Evolutionary conservation across 1,284 basidiomycete species (phyloP).

Genomic region (Vanrija sp.): DNA sequence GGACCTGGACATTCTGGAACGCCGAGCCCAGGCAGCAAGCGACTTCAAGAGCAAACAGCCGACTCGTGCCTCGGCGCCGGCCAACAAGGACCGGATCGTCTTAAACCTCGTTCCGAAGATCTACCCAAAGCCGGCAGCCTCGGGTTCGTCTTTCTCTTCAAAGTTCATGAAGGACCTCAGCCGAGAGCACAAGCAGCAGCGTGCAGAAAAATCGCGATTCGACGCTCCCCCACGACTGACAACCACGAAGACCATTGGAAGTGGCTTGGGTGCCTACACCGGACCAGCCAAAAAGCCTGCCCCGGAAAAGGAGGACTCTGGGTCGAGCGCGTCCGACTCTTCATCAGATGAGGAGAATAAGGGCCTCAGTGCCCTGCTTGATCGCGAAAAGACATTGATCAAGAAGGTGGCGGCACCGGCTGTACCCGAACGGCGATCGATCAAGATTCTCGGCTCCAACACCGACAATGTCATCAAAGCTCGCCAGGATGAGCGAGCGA

Average conservation of each 20-base stretch:
- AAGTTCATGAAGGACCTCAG: constrained; percentile 41
- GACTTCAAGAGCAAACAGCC: constrained; percentile 1
- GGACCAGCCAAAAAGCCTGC: constrained; percentile 13
- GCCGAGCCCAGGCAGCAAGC: constrained; percentile 25
- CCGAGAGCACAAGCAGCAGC: constrained; percentile 25
- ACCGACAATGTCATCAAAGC: constrained; percentile 27
- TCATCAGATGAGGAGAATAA: constrained; percentile 55
- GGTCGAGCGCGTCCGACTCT: constrained; percentile 40
- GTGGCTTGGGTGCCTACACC: constrained; percentile 40
- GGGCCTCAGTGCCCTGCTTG: constrained; percentile 61
- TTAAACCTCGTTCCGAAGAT: constrained; percentile 35
- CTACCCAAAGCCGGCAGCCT: constrained; percentile 18
- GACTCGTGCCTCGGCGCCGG: not conserved
- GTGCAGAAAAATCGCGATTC: constrained; percentile 8
- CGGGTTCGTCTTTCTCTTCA: constrained; percentile 24
- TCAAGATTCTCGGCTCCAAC: constrained; percentile 61
- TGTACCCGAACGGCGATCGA: constrained; percentile 58
- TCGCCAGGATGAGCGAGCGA: constrained; percentile 57
- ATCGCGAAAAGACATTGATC: constrained; percentile 43
- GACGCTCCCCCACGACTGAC: constrained; percentile 24
- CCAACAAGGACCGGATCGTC: constrained; percentile 25
- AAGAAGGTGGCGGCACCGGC: constrained; percentile 42
- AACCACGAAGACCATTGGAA: constrained; percentile 30
- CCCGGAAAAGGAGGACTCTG: constrained; percentile 23
- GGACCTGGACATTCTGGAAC: constrained; percentile 43